A percentile compares a stretch with the other conserved stretches of the same genome.
Conservation (phyloP, 2,329 filamentous ascomycete genomes). For the Orbilia oligospora region DNA sequence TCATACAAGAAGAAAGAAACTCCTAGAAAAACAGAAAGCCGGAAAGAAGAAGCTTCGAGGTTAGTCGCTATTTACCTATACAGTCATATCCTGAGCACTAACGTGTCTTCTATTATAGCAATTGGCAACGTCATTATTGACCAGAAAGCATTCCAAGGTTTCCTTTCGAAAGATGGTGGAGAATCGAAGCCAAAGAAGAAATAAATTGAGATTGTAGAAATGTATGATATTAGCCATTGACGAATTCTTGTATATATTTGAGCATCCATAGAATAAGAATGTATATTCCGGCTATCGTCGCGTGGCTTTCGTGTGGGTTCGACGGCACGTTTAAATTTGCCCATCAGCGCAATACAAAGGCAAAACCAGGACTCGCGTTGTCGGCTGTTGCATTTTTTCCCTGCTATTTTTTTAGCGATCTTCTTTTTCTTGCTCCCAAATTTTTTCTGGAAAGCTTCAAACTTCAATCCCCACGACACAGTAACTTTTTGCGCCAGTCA, state of each 20-base stretch:
- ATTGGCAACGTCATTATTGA: slow-evolving; percentile 94
- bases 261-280: neutral
- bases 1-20: slow-evolving; percentile 82
- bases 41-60: slow-evolving; percentile 85
- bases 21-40: slow-evolving; percentile 97
- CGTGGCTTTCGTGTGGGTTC: too few species aligned
- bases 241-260: slow-evolving; percentile 29
- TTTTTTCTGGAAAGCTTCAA: slow-evolving; percentile 10
- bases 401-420: slow-evolving; percentile 23
- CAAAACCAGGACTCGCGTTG: slow-evolving; percentile 25
- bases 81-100: too few species aligned
- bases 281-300: neutral
- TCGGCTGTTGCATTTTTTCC: slow-evolving; percentile 53
- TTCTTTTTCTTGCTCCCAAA: slow-evolving; percentile 26
- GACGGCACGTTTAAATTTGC: too few species aligned
- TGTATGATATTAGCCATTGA: slow-evolving; percentile 23
- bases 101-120: slow-evolving; percentile 64
- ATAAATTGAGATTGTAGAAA: neutral
- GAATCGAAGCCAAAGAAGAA: slow-evolving; percentile 47
- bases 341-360: too few species aligned
- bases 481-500: neutral
- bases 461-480: slow-evolving; percentile 10
- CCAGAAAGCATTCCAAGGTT: slow-evolving; percentile 93
- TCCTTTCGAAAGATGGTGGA: slow-evolving; percentile 80
- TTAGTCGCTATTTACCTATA: slow-evolving; percentile 26